A percentile compares a stretch with the other conserved stretches of the same genome.
phyloP scores from a whole-genome alignment of 192 early-diverging fungal species.

The Coemansia sp. region DNA sequence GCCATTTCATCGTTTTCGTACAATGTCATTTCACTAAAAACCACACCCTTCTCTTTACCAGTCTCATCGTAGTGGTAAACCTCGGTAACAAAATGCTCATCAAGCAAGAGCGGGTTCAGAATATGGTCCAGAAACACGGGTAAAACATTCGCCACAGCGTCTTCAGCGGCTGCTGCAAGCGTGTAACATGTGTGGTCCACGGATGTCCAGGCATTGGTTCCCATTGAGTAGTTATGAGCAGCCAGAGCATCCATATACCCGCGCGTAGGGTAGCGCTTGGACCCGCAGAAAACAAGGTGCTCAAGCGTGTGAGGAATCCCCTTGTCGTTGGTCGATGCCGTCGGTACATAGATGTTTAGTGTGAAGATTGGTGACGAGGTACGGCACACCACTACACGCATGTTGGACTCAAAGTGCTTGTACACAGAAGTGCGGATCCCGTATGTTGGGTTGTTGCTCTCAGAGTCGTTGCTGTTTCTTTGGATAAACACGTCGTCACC shows the following conservation, averaged over 20 bases:
- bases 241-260: conserved; percentile 77
- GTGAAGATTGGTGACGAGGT: conserved; percentile 68
- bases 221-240: conserved; percentile 61
- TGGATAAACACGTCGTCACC: background rate
- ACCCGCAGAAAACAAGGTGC: conserved; percentile 83
- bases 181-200: conserved; percentile 71
- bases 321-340: conserved; percentile 61
- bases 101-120: conserved; percentile 67
- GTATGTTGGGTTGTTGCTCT: conserved; percentile 31
- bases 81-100: conserved; percentile 75
- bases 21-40: conserved; percentile 72
- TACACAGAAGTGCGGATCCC: background rate
- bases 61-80: conserved; percentile 76
- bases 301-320: conserved; percentile 85
- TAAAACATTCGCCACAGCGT: conserved; percentile 70
- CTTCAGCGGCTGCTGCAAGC: conserved; percentile 61
- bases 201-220: conserved; percentile 38
- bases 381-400: conserved; percentile 64
- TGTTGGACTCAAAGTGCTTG: conserved; percentile 38
- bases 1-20: conserved; percentile 74
- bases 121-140: conserved; percentile 83
- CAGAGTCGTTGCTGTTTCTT: background rate
- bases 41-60: conserved; percentile 76
- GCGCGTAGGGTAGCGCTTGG: conserved; percentile 61
- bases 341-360: conserved; percentile 75